Evolutionary conservation across 371 early-diverging fungal genomes (phyloP), one percentile per base, ranked within the genome.

Genomic region (Mortierella sp.): DNA sequence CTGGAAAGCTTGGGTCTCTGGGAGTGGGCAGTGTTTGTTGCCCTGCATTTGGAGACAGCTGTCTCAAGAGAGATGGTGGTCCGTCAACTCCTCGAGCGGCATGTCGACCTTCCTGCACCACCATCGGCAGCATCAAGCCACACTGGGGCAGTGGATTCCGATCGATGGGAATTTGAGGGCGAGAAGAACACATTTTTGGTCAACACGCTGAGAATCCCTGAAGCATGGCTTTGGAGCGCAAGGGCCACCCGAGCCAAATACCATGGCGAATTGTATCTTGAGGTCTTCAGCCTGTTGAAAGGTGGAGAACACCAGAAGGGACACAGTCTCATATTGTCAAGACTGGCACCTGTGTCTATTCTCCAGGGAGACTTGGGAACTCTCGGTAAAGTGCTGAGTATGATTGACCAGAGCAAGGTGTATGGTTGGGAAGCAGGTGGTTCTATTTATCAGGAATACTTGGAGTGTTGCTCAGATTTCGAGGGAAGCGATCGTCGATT

Each of bases 1-100:
- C 82, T 95, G 15, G 93, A 93, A 83, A 51, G 61, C 1, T 49
- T 91, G 43, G 94, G 93, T 0, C 72, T 92, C 34, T 94, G 93
- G 92, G 80, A 91, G 35, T 93, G 93, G 93, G 88, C 93, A 1
- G 72, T 89, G 54, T 94, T 86, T 82, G 70, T 84, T 28, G 76
- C 83, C 7, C 49, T 79, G 28, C 75, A 83, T 49, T 26, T 84
- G 58, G 70, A 78, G 22, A 42, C 61, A 3, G 61, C 77, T 0
- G 31, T 37, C 13, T 22, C 63, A 0, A 58, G 76, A 22, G 73
- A 69, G 43, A 26, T 40, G 6, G 67, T 45, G 0, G 35, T 72
- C 15, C 70, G 68, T 17, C 64, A 68, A 22, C 23, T 72, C 2
- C 53, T 82, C 22, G 81, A 68, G 26, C 70, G 75, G 23, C 45